Percentiles rank a stretch among this genome's conserved stretches.
Conservation (phyloP, 1,284 basidiomycete genomes). For the Meira nashicola region DNA sequence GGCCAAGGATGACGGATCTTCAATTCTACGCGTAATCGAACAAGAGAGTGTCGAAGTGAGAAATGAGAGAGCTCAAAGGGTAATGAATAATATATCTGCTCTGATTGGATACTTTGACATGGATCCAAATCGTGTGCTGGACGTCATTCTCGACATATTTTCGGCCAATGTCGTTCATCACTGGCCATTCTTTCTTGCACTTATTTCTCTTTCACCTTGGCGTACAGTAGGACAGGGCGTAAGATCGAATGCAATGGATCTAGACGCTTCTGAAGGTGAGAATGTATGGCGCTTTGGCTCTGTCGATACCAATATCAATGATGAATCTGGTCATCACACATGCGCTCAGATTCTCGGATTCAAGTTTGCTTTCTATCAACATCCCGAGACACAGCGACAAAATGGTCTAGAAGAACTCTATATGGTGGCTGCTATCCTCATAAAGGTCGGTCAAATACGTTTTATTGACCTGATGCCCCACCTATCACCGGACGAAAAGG, state of each 20-base stretch:
- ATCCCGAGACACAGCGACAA: constrained; percentile 53
- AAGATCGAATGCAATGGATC: constrained; percentile 1
- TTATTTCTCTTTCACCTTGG: constrained; percentile 82
- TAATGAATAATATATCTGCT: constrained; percentile 45
- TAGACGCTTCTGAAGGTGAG: constrained; percentile 13
- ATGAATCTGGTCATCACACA: constrained; percentile 57
- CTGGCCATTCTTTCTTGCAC: constrained; percentile 82
- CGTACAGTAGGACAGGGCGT: constrained; percentile 23
- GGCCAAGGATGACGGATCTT: background rate
- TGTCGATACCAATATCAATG: constrained; percentile 11
- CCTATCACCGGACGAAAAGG: constrained; percentile 56
- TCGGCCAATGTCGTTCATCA: constrained; percentile 75
- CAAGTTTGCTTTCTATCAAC: constrained; percentile 84
- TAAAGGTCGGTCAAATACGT: constrained; percentile 78
- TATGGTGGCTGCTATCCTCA: constrained; percentile 76
- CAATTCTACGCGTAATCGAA: constrained; percentile 21
- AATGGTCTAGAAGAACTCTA: constrained; percentile 69
- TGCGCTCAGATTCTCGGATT: constrained; percentile 90
- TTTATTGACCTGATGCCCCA: constrained; percentile 81
- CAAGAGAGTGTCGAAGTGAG: constrained; percentile 30
- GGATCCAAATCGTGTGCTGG: constrained; percentile 87
- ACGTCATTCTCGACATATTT: constrained; percentile 87
- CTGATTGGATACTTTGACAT: constrained; percentile 77
- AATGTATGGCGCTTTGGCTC: background rate
- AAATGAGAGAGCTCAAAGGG: constrained; percentile 37